Conservation (phyloP, 2,329 filamentous ascomycete species). For the Periconia digitata region DNA sequence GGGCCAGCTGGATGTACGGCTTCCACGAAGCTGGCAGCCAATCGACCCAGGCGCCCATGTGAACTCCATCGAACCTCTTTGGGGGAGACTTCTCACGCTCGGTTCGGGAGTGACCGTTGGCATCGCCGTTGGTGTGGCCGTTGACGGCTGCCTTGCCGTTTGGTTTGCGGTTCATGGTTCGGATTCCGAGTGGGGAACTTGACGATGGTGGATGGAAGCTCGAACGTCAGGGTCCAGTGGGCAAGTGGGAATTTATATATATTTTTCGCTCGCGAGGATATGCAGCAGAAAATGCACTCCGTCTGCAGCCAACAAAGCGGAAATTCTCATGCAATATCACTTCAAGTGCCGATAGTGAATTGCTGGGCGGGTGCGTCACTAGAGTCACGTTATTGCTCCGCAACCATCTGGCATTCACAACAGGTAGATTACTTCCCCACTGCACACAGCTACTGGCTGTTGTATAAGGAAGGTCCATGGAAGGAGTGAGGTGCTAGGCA, state of each 20-base stretch:
- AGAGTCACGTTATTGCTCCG: too few species aligned
- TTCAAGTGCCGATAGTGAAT: too few species aligned
- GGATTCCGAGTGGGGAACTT: too few species aligned
- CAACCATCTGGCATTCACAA: too few species aligned
- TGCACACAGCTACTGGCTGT: too few species aligned
- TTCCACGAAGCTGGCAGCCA: slow-evolving; percentile 4
- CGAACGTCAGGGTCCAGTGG: not conserved
- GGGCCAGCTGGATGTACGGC: slow-evolving; percentile 12
- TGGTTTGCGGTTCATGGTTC: not conserved
- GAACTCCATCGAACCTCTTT: not conserved
- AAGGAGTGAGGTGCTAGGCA: too few species aligned
- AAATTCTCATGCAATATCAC: too few species aligned
- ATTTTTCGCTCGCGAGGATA: not conserved
- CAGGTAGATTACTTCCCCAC: too few species aligned
- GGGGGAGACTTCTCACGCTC: not conserved
- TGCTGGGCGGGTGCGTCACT: too few species aligned
- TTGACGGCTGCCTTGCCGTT: not conserved
- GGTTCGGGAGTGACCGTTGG: not conserved
- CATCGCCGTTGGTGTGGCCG: not conserved
- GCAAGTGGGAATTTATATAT: not conserved
- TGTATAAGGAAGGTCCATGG: too few species aligned
- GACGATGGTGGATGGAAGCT: not conserved
- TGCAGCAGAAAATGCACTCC: too few species aligned
- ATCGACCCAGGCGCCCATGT: slow-evolving; percentile 1
- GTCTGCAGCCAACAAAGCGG: too few species aligned